These are phyloP conservation scores for Chamaecyparis obtusa DNA, from an alignment of 75 land plant species.

Conservation along the genomic window DNA sequence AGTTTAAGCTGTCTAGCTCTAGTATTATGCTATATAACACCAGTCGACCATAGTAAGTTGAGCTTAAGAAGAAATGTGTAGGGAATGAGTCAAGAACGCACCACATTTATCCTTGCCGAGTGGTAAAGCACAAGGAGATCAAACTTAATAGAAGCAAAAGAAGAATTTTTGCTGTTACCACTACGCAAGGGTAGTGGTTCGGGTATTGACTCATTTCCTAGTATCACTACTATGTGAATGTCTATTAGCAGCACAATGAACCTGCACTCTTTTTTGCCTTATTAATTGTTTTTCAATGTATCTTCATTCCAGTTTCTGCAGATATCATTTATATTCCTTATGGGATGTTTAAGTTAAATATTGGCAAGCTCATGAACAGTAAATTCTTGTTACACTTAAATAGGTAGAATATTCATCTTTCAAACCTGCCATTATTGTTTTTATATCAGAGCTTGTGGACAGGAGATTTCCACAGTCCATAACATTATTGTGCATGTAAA, in stretches of 20 bases:
- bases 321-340: neutral
- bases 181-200: conserved; percentile 85
- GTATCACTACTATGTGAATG: neutral
- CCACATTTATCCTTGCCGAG: conserved; percentile 66
- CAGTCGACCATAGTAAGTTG: neutral
- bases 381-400: no score
- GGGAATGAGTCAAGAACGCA: conserved; percentile 87
- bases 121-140: conserved; percentile 20
- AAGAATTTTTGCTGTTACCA: conserved; percentile 5
- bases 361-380: neutral
- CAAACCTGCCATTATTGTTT: neutral
- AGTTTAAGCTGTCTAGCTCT: neutral
- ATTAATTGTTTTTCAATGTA: neutral
- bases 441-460: no score
- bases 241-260: neutral
- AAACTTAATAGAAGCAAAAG: neutral
- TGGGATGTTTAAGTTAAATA: neutral
- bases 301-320: neutral
- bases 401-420: no score
- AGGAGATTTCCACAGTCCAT: no score
- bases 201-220: conserved; percentile 62
- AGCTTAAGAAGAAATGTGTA: neutral
- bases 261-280: neutral
- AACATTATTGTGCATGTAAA: no score
- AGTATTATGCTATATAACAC: neutral